Conservation (phyloP, 179 eudicot genomes). For the Beta macrorhiza region DNA sequence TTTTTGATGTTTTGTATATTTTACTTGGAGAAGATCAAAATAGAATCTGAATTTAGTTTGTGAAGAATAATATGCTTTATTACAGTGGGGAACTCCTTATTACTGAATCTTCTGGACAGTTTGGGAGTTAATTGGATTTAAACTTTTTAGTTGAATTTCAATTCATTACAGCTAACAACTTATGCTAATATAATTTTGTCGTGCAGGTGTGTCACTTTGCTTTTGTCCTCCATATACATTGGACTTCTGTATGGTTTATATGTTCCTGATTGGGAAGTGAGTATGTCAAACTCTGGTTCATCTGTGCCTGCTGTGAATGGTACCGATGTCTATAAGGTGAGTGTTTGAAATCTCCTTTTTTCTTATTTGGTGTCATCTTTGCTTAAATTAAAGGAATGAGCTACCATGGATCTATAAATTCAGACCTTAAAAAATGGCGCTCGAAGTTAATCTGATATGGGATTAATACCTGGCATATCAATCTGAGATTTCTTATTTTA, state of each 20-base stretch:
- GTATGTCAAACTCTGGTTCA: conserved; percentile 35
- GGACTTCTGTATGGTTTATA: conserved; percentile 66
- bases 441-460: neutral
- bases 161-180: neutral
- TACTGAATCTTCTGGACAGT: neutral
- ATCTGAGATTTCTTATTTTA: conserved; percentile 1
- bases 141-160: neutral
- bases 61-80: neutral
- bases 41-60: neutral
- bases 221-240: conserved; percentile 49
- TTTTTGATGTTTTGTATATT: too few species aligned
- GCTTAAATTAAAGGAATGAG: neutral
- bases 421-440: neutral
- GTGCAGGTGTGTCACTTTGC: conserved; percentile 54
- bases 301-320: conserved; percentile 39
- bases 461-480: too few species aligned
- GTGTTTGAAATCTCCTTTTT: conserved; percentile 6
- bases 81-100: neutral
- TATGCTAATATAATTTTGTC: conserved; percentile 22
- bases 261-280: conserved; percentile 84
- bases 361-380: neutral
- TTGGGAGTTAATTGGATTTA: neutral
- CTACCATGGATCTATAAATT: neutral
- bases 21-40: too few species aligned
- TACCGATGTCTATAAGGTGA: conserved; percentile 44